These are phyloP conservation scores for Halteria grandinella DNA, from an alignment of 73 alveolate genomes.

Conservation along the genomic window DNA sequence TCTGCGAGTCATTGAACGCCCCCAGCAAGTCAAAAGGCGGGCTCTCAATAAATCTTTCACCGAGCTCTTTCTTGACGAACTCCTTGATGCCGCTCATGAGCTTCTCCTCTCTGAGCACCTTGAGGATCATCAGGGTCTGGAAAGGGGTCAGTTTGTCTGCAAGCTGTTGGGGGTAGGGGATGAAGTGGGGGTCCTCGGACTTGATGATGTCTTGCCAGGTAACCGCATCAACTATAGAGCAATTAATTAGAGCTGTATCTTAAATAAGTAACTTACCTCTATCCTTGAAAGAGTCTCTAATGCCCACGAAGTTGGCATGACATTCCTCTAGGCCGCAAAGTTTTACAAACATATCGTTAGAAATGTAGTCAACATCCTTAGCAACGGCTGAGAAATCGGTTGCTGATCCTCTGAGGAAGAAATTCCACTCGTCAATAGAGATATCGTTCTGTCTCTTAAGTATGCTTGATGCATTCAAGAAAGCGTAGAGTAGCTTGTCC, in stretches of 20 bases:
- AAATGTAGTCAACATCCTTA: slow-evolving; percentile 50
- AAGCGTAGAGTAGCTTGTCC: slow-evolving; percentile 94
- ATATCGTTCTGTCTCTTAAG: slow-evolving; percentile 83
- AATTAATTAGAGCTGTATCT: slow-evolving; percentile 57
- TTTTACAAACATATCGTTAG: slow-evolving; percentile 55
- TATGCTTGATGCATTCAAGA: slow-evolving; percentile 90
- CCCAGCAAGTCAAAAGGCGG: slow-evolving; percentile 98
- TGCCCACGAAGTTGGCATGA: slow-evolving; percentile 71
- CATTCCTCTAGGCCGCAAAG: slow-evolving; percentile 78
- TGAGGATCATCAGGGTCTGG: slow-evolving; percentile 91
- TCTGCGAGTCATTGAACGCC: slow-evolving; percentile 94
- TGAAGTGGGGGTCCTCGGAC: slow-evolving; percentile 67
- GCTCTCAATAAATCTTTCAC: slow-evolving; percentile 93
- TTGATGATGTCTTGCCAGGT: slow-evolving; percentile 72
- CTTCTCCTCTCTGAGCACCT: slow-evolving; percentile 94
- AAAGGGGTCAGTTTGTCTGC: slow-evolving; percentile 84
- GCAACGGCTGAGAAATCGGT: slow-evolving; percentile 53
- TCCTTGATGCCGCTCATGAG: slow-evolving; percentile 83
- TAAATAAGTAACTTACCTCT: slow-evolving; percentile 62
- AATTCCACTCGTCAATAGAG: slow-evolving; percentile 94
- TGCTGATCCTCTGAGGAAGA: slow-evolving; percentile 94
- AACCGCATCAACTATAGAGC: slow-evolving; percentile 52
- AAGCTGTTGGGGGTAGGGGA: slow-evolving; percentile 80
- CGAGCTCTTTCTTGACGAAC: slow-evolving; percentile 88
- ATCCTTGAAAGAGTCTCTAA: slow-evolving; percentile 81